Evolutionary conservation across 352 stramenopile species (phyloP).

Genomic region (Pythium phragmitis): DNA sequence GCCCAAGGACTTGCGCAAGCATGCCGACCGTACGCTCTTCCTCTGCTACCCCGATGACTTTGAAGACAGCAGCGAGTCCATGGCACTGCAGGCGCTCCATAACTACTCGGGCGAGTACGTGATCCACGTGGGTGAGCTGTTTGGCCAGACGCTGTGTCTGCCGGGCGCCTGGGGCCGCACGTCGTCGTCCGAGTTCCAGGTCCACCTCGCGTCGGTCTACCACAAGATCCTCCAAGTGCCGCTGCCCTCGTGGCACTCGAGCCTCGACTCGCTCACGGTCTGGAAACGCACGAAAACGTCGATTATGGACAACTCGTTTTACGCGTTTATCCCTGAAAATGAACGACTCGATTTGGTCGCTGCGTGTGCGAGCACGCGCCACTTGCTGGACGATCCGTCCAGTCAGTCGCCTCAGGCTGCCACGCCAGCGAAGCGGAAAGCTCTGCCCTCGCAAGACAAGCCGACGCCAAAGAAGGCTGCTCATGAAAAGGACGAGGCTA

Average conservation of each 20-base stretch:
- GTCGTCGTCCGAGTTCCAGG: slow-evolving; percentile 91
- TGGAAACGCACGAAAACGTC: slow-evolving; percentile 93
- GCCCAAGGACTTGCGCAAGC: slow-evolving; percentile 66
- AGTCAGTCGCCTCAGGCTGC: neutral
- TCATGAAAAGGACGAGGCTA: neutral
- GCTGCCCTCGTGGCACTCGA: slow-evolving; percentile 92
- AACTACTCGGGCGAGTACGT: slow-evolving; percentile 91
- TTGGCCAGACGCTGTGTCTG: slow-evolving; percentile 85
- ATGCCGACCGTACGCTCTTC: slow-evolving; percentile 86
- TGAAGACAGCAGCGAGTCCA: slow-evolving; percentile 83
- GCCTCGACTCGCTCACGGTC: slow-evolving; percentile 90
- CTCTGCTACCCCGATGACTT: slow-evolving; percentile 95
- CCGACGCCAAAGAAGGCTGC: neutral
- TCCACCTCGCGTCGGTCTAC: slow-evolving; percentile 88
- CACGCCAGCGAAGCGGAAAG: slow-evolving; percentile 11
- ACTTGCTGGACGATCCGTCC: slow-evolving; percentile 41
- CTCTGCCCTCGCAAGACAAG: slow-evolving; percentile 1
- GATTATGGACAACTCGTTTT: slow-evolving; percentile 79
- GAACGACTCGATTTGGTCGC: slow-evolving; percentile 72
- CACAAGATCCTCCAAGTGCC: slow-evolving; percentile 92
- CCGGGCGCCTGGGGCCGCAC: slow-evolving; percentile 91
- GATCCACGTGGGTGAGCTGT: slow-evolving; percentile 95
- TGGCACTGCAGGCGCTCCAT: slow-evolving; percentile 88
- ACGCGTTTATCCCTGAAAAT: slow-evolving; percentile 73
- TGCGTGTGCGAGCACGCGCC: slow-evolving; percentile 59